phyloP scores from a whole-genome alignment of 192 early-diverging fungal genomes.

The Coemansia sp. region DNA sequence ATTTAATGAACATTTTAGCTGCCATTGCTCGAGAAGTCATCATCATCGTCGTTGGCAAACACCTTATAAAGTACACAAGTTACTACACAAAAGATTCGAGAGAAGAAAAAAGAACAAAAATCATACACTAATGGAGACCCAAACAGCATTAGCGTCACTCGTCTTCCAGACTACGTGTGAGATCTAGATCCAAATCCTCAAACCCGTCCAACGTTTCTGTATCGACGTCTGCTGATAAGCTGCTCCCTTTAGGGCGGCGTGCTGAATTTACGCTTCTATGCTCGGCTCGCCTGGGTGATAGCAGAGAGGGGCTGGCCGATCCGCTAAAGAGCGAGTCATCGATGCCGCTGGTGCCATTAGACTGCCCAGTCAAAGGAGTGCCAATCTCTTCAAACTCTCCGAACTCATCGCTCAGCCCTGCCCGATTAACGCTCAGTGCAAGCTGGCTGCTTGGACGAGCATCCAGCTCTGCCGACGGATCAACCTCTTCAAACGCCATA shows the following conservation, averaged over 20 bases:
- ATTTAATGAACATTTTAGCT: background rate
- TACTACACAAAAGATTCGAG: too few species aligned
- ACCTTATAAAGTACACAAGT: too few species aligned
- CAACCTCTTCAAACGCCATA: conserved; percentile 47
- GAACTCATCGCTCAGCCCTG: conserved; percentile 36
- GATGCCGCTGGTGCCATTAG: conserved; percentile 11
- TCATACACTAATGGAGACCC: background rate
- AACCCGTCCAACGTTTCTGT: conserved; percentile 34
- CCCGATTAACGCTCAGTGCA: background rate
- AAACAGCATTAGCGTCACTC: background rate
- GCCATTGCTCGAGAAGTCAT: too few species aligned
- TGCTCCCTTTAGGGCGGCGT: background rate
- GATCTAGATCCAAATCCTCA: conserved; percentile 48
- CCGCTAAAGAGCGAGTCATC: conserved; percentile 42
- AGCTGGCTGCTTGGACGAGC: background rate
- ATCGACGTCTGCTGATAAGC: conserved; percentile 3
- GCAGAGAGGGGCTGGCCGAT: conserved; percentile 20
- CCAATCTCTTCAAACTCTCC: conserved; percentile 52
- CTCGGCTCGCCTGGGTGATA: background rate
- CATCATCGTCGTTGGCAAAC: too few species aligned
- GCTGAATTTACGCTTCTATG: background rate
- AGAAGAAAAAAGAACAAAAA: background rate
- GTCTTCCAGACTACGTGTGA: conserved; percentile 32
- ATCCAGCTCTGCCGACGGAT: conserved; percentile 20
- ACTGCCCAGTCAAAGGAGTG: conserved; percentile 15